Base-by-base conservation (phyloP, 495 filamentous ascomycete genomes). In the Mytilinidion resinicola region DNA sequence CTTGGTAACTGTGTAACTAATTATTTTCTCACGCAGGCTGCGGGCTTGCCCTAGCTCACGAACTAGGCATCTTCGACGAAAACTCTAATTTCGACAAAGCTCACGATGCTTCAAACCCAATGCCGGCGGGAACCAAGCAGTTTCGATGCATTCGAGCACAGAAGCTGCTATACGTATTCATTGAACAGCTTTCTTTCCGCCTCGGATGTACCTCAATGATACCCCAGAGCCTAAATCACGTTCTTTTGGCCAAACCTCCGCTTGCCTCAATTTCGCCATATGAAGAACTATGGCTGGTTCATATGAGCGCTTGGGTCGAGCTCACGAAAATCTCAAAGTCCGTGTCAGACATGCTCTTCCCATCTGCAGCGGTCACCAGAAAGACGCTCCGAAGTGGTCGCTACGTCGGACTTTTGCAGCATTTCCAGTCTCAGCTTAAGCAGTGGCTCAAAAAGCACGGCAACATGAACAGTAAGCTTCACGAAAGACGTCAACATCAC, bases 171-270 rank as follows among this genome's bases (percentile, higher is more conserved):
- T 80, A 77, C 52, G 75, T 81, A 0, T 80, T 80, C 59, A 79
- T 78, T 55, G 79, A 79, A 42, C 76, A 80, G 59, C 69, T 81
- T 1, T 74, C 77, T 14, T 80, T 75, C 72, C 70, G 77, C n/a
- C 77, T 81, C 34, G 77, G 77, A 11, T 78, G 75, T 62, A 74
- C 78, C 56, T 81, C 78, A 7, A 73, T 78, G 7, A 79, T 80
- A 54, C 77, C 78, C 4, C 78, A 80, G 51, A 79, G 72, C 38
- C 60, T 61, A 10, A 60, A 72, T 41, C 63, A 66, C 38, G 63
- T 59, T 3, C 39, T 66, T 11, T 60, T 66, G 59, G 63, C 61
- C 33, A 66, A 59, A 51, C 62, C 62, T 15, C 59, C 63, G 11
- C 42, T 59, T 3, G 59, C 59, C 36, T 49, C 59, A 21, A 20